These are phyloP conservation scores for Vitis amurensis DNA, from an alignment of 164 flowering plant genomes.

Conservation along the genomic window DNA sequence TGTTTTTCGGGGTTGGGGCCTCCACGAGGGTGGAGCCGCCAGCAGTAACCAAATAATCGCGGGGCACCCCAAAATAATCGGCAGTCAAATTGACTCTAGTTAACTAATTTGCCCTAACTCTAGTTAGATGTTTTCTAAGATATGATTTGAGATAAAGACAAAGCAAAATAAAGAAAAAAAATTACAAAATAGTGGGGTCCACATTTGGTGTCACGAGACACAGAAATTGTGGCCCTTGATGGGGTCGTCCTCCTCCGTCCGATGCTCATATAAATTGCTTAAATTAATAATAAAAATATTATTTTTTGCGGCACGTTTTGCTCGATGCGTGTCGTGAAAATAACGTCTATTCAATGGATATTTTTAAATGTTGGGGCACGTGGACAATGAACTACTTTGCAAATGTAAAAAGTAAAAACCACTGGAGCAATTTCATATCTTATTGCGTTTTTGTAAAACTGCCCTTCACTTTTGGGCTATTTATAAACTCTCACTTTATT, in stretches of 20 bases:
- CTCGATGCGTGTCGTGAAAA: constrained; percentile 22
- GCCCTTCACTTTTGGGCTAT: no score
- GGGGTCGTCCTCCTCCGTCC: neutral
- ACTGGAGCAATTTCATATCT: neutral
- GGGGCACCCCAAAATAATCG: no score
- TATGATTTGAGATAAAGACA: neutral
- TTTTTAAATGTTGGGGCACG: constrained; percentile 15
- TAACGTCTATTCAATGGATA: neutral
- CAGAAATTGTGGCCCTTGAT: constrained; percentile 16
- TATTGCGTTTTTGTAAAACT: neutral
- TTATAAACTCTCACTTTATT: no score
- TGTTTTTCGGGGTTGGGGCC: no score
- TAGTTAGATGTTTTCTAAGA: no score
- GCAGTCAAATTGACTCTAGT: no score
- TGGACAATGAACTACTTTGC: constrained; percentile 13
- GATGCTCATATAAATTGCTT: neutral
- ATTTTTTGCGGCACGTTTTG: constrained; percentile 28
- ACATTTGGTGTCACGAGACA: constrained; percentile 7
- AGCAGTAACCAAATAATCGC: no score
- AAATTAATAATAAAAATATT: neutral
- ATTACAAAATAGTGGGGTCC: neutral
- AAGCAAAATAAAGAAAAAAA: neutral
- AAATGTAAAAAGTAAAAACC: constrained; percentile 16
- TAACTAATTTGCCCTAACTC: no score
- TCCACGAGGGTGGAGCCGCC: no score